Conservation (phyloP, 2,329 filamentous ascomycete genomes). For the Fusarium nelsonii region DNA sequence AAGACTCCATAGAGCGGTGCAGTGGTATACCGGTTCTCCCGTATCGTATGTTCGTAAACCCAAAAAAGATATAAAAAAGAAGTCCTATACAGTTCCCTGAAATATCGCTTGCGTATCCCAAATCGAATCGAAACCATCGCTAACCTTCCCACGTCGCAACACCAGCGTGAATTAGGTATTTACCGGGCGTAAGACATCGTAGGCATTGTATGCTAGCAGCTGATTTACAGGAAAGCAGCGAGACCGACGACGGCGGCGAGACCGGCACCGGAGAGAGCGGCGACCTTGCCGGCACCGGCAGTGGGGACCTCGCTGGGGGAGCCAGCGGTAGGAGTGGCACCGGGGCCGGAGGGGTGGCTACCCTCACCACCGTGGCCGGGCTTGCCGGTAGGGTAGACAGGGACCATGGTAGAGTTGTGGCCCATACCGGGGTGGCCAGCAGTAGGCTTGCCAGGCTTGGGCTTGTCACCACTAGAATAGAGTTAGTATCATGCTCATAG, state of each 20-base stretch:
- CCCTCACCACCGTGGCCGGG: conserved; percentile 28
- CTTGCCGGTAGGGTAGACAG: conserved; percentile 37
- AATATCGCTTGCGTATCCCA: conserved; percentile 44
- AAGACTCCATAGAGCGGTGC: conserved; percentile 50
- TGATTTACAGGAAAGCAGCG: conserved; percentile 70
- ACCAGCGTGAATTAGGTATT: conserved; percentile 56
- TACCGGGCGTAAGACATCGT: conserved; percentile 58
- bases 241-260: conserved; percentile 72
- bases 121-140: conserved; percentile 48
- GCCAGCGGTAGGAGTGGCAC: conserved; percentile 49
- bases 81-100: conserved; percentile 53
- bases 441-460: conserved; percentile 6
- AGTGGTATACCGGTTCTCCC: conserved; percentile 50
- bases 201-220: conserved; percentile 53
- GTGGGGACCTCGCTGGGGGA: conserved; percentile 59
- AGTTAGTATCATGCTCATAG: conserved; percentile 35
- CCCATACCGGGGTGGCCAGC: conserved; percentile 46
- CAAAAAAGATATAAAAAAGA: conserved; percentile 39
- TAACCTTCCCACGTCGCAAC: conserved; percentile 49
- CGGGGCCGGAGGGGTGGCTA: conserved; percentile 32
- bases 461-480: conserved; percentile 9
- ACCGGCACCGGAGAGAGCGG: conserved; percentile 68
- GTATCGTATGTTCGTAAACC: conserved; percentile 54
- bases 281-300: conserved; percentile 68
- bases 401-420: conserved; percentile 54